Base-by-base conservation (phyloP, 2,329 filamentous ascomycete genomes). In the Cladosporium sp. region DNA sequence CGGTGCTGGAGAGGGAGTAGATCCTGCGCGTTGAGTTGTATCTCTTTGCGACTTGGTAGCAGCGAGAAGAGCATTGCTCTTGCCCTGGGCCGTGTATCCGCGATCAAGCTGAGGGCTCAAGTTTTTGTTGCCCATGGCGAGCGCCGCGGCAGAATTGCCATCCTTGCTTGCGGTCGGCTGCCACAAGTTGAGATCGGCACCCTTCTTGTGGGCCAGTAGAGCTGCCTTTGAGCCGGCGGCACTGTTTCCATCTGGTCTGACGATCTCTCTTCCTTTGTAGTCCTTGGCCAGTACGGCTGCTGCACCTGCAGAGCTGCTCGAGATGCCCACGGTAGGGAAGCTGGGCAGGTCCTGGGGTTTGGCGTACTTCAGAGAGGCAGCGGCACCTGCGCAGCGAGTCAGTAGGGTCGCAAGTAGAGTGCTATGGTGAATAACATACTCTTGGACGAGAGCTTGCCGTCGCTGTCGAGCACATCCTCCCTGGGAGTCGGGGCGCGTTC, bases 191-290 rank as follows among this genome's bases (percentile, higher is more conserved):
- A 83, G 75, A 72, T 82, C 85, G 59, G 72, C 81, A 58, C 82
- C 82, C 63, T 84, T 82, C 71, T 78, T 83, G 68, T 84, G 74
- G 3, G 91, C 91, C 28, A 91, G 79, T 11, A 92, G 75, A 4
- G 92, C 92, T 57, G 92, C 91, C 74, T 90, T 91, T 59, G 90
- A 88, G 39, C 90, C 90, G 58, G 88, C 86, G 14, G 86, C 80
- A 73, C 86, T 90, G 64, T 84, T 79, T 25, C 60, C 49, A 65
- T 88, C 82, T 10, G 88, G 86, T 68, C 90, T 83, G 87, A 88
- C 89, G 8, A 84, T 66, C 3, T 89, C 86, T 76, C 75, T 83
- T 83, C 79, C 84, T 73, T 86, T 85, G 71, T 87, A 87, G 72
- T 88, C 84, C 70, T 86, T 85, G 25, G 85, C 87, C 34, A 84